phyloP scores from a whole-genome alignment of 306 rosid species.

The Prunus mongolica region DNA sequence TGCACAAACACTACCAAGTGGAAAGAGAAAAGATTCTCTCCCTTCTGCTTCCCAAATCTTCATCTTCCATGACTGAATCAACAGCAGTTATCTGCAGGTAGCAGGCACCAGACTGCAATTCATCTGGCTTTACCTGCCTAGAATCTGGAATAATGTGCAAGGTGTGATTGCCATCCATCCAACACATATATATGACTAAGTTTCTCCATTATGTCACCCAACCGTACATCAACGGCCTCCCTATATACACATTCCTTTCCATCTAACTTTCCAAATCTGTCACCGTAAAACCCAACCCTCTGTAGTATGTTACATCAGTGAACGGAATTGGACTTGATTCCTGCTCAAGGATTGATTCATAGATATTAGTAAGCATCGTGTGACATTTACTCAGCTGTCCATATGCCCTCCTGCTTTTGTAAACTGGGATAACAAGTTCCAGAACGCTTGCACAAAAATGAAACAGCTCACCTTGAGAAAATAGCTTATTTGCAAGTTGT shows the following conservation, averaged over 20 bases:
- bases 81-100: slow-evolving; percentile 95
- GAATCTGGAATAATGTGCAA: slow-evolving; percentile 90
- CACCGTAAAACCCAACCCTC: slow-evolving; percentile 72
- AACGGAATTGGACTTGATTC: slow-evolving; percentile 97
- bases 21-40: slow-evolving; percentile 93
- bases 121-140: slow-evolving; percentile 94
- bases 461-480: slow-evolving; percentile 93
- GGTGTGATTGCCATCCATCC: slow-evolving; percentile 91
- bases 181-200: slow-evolving; percentile 60
- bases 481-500: slow-evolving; percentile 95
- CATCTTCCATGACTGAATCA: slow-evolving; percentile 96
- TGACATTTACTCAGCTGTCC: slow-evolving; percentile 94
- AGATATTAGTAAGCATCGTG: slow-evolving; percentile 73
- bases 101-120: slow-evolving; percentile 89
- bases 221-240: no score
- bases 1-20: slow-evolving; percentile 83
- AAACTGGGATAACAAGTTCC: slow-evolving; percentile 92
- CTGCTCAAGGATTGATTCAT: slow-evolving; percentile 93
- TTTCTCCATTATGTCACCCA: no score
- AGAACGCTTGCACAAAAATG: slow-evolving; percentile 95
- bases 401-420: slow-evolving; percentile 86
- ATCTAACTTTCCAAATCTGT: no score
- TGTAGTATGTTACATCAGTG: slow-evolving; percentile 84
- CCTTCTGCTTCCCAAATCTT: slow-evolving; percentile 94
- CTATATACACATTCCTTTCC: no score